phyloP scores from a whole-genome alignment of 495 filamentous ascomycete species.

The Lasiosphaeria hispida region DNA sequence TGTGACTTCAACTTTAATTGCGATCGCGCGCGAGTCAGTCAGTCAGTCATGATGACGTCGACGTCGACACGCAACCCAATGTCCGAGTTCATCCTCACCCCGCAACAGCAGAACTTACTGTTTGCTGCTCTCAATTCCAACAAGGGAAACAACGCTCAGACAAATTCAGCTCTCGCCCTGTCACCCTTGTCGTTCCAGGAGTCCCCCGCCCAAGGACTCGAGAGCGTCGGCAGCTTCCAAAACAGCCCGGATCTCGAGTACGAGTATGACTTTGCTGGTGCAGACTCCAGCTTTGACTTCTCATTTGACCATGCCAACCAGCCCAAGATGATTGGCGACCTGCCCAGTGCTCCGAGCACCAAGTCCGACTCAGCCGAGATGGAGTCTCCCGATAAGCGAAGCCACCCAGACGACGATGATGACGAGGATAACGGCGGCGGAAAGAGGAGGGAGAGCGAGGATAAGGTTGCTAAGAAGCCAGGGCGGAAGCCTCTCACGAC shows the following conservation, averaged over 20 bases:
- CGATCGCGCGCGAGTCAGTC: constrained; percentile 27
- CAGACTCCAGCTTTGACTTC: constrained; percentile 54
- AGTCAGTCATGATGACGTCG: constrained; percentile 48
- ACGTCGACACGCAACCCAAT: constrained; percentile 43
- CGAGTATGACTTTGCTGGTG: constrained; percentile 55
- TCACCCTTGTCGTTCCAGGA: constrained; percentile 55
- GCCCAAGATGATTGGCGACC: constrained; percentile 70
- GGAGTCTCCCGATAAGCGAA: constrained; percentile 78
- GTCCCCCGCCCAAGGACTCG: constrained; percentile 45
- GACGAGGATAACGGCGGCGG: constrained; percentile 60
- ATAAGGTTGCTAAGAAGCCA: constrained; percentile 83
- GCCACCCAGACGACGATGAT: constrained; percentile 69
- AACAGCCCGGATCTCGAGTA: constrained; percentile 84
- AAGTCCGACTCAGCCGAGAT: constrained; percentile 58
- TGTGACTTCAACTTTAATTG: neutral
- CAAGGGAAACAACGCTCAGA: constrained; percentile 29
- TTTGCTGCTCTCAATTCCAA: constrained; percentile 87
- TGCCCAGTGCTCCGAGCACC: constrained; percentile 55
- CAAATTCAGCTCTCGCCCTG: constrained; percentile 40
- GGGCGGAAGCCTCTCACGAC: constrained; percentile 93
- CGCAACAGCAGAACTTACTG: constrained; percentile 83
- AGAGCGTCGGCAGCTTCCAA: constrained; percentile 47
- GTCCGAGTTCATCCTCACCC: constrained; percentile 60
- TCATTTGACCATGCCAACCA: constrained; percentile 69
- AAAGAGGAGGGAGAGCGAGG: constrained; percentile 78